phyloP scores from a whole-genome alignment of 441 rosid genomes.

The Gossypium gossypioides region DNA sequence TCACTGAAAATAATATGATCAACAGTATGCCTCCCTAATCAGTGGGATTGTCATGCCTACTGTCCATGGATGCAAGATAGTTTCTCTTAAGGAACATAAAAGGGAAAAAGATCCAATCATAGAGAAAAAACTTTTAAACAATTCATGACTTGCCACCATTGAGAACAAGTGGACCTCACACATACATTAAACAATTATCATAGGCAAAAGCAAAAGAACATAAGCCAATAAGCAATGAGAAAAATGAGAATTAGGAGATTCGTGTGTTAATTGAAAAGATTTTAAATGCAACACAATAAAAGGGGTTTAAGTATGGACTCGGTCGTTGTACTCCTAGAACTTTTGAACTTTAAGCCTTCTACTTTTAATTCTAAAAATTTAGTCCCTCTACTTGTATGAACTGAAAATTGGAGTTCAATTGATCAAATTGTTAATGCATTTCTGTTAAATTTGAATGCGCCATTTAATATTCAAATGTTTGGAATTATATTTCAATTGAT shows the following conservation, averaged over 20 bases:
- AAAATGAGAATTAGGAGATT: background rate
- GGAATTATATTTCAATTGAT: no score
- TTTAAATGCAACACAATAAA: background rate
- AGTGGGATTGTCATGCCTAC: background rate
- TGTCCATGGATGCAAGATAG: background rate
- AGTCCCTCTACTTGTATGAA: no score
- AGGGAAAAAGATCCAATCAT: background rate
- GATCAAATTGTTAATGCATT: no score
- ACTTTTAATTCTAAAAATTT: no score
- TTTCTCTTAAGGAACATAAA: background rate
- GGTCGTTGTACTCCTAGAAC: no score
- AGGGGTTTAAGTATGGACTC: background rate
- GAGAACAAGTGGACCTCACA: background rate
- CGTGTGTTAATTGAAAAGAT: background rate
- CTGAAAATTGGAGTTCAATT: no score
- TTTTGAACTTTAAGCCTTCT: no score
- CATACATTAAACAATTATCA: background rate
- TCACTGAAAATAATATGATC: background rate
- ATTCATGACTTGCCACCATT: background rate
- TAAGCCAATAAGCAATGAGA: background rate
- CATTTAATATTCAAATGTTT: no score
- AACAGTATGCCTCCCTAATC: background rate
- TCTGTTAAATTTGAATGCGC: no score
- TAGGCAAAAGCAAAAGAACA: background rate
- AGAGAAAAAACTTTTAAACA: slow-evolving; percentile 3